phyloP scores from a whole-genome alignment of 352 stramenopile species.

The Phytophthora kernoviae region DNA sequence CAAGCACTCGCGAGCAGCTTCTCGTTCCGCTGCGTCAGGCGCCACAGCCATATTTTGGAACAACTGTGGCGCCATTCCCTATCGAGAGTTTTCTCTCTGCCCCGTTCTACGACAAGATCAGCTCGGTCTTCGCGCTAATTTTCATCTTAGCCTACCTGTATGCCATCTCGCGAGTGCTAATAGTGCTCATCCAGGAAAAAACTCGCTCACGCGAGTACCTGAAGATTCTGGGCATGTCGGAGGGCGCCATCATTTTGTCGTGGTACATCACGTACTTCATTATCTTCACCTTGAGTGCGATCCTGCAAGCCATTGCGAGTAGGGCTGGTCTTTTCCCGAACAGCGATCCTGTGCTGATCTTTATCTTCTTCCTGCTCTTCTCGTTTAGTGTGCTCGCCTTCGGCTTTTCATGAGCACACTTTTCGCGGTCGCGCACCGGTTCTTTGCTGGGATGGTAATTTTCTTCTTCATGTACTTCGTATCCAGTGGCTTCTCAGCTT shows the following conservation, averaged over 20 bases:
- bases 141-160: slow-evolving; percentile 87
- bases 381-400: slow-evolving; percentile 64
- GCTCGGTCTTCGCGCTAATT: slow-evolving; percentile 77
- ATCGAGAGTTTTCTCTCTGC: slow-evolving; percentile 53
- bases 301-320: slow-evolving; percentile 67
- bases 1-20: slow-evolving; percentile 28
- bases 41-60: slow-evolving; percentile 48
- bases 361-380: slow-evolving; percentile 80
- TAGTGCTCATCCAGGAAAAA: slow-evolving; percentile 87
- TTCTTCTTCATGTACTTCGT: slow-evolving; percentile 93
- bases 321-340: slow-evolving; percentile 52
- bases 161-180: slow-evolving; percentile 75
- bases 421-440: slow-evolving; percentile 73
- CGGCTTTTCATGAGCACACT: slow-evolving; percentile 78
- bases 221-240: slow-evolving; percentile 69
- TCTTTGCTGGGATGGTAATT: slow-evolving; percentile 74
- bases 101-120: slow-evolving; percentile 72
- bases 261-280: slow-evolving; percentile 87
- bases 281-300: slow-evolving; percentile 72
- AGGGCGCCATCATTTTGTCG: slow-evolving; percentile 62
- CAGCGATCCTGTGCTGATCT: slow-evolving; percentile 50
- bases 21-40: slow-evolving; percentile 47
- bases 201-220: slow-evolving; percentile 63
- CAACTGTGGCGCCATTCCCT: slow-evolving; percentile 43
- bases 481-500: slow-evolving; percentile 47